Evolutionary conservation across 2,329 filamentous ascomycete species (phyloP).

Genomic region (Aspergillus fijiensis): DNA sequence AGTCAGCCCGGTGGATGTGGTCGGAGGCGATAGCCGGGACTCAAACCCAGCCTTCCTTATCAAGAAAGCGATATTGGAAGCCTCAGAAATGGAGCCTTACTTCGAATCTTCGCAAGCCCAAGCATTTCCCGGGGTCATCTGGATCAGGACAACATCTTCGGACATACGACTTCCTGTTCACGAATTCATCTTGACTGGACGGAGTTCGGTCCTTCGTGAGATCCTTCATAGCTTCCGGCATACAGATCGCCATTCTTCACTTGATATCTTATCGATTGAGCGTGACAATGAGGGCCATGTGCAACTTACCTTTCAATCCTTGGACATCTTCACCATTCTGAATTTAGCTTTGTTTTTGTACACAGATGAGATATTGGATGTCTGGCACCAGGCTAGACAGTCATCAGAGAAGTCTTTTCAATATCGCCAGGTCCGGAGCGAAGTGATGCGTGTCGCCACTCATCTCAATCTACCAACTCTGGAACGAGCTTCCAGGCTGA

Average conservation of each 20-base stretch:
- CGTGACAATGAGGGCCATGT: slow-evolving; percentile 52
- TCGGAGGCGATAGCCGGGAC: slow-evolving; percentile 38
- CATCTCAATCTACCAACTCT: slow-evolving; percentile 68
- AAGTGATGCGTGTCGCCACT: slow-evolving; percentile 83
- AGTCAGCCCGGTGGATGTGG: slow-evolving; percentile 38
- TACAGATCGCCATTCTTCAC: slow-evolving; percentile 54
- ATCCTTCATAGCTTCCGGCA: slow-evolving; percentile 60
- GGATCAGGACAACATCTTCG: slow-evolving; percentile 58
- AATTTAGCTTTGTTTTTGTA: slow-evolving; percentile 81
- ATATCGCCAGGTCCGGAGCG: slow-evolving; percentile 75
- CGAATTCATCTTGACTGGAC: slow-evolving; percentile 72
- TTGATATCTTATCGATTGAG: slow-evolving; percentile 62
- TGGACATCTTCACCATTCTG: slow-evolving; percentile 76
- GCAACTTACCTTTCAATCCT: slow-evolving; percentile 64
- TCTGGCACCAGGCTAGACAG: slow-evolving; percentile 77
- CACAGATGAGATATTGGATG: slow-evolving; percentile 74
- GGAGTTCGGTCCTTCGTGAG: slow-evolving; percentile 68
- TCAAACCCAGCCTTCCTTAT: slow-evolving; percentile 30
- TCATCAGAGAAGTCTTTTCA: slow-evolving; percentile 65
- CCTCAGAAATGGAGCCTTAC: slow-evolving; percentile 47
- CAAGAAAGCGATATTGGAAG: slow-evolving; percentile 44
- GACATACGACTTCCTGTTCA: slow-evolving; percentile 76
- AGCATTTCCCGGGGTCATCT: slow-evolving; percentile 35
- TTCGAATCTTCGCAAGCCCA: slow-evolving; percentile 30
- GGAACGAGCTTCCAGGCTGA: slow-evolving; percentile 74